phyloP scores from a whole-genome alignment of 768 basidiomycete genomes.

The Cystobasidium tubakii region DNA sequence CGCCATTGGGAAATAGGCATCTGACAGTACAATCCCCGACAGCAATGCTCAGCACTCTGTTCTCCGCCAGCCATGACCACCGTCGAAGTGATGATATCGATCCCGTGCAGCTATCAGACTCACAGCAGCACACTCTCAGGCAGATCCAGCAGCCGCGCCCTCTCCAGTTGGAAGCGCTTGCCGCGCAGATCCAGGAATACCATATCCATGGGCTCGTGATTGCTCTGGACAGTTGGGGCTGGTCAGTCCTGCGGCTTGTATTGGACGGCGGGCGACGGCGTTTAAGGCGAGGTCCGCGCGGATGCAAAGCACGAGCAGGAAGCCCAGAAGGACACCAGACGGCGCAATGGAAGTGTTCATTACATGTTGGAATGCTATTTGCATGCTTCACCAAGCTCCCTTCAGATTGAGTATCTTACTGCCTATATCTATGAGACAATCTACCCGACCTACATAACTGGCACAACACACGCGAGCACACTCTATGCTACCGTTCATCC shows the following conservation, averaged over 20 bases:
- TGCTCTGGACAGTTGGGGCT: neutral
- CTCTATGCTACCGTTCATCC: too few species aligned
- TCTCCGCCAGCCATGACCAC: neutral
- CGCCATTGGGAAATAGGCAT: conserved; percentile 87
- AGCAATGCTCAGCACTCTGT: neutral
- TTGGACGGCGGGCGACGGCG: too few species aligned
- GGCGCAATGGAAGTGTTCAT: too few species aligned
- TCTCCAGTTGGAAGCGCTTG: conserved; percentile 82
- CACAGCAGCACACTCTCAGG: conserved; percentile 95
- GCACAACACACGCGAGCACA: too few species aligned
- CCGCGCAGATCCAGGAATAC: conserved; percentile 87
- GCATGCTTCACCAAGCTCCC: too few species aligned
- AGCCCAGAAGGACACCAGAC: too few species aligned
- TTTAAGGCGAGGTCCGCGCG: neutral
- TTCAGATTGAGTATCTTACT: too few species aligned
- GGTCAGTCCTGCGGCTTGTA: neutral
- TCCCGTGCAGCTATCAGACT: neutral
- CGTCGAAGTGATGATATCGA: conserved; percentile 31
- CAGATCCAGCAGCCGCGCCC: conserved; percentile 95
- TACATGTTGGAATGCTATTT: too few species aligned
- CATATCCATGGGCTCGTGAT: conserved; percentile 25
- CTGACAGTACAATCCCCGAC: neutral
- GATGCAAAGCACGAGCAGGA: too few species aligned
- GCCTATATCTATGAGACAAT: too few species aligned
- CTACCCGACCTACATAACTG: too few species aligned